phyloP scores from a whole-genome alignment of 2,329 filamentous ascomycete species.

The Paramyrothecium roridum region DNA sequence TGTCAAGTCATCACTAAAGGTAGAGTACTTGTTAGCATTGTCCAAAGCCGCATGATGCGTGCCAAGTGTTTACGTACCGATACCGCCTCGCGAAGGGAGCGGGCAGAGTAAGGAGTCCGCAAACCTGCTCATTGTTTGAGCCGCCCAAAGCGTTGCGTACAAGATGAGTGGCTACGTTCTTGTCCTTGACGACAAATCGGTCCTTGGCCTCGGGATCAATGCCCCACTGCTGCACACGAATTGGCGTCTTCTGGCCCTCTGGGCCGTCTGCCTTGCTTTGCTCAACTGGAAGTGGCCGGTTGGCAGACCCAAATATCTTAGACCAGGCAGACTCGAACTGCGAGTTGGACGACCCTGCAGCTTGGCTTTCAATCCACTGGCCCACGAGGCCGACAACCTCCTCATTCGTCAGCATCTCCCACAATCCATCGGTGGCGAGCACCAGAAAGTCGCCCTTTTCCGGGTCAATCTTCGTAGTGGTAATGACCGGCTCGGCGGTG shows the following conservation, averaged over 20 bases:
- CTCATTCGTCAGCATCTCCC: conserved; percentile 99
- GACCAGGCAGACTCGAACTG: conserved; percentile 71
- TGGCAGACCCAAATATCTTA: conserved; percentile 53
- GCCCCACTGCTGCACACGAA: conserved; percentile 89
- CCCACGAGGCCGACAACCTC: conserved; percentile 96
- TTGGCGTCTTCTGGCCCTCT: conserved; percentile 79
- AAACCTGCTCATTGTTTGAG: conserved; percentile 89
- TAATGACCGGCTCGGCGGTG: conserved; percentile 91
- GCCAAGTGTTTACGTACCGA: conserved; percentile 49
- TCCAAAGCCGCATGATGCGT: neutral
- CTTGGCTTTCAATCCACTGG: conserved; percentile 89
- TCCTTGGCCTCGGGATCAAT: conserved; percentile 69
- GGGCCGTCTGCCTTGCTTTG: conserved; percentile 42
- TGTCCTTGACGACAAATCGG: conserved; percentile 91
- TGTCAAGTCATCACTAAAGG: conserved; percentile 79
- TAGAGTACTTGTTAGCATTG: conserved; percentile 13
- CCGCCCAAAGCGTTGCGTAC: conserved; percentile 93
- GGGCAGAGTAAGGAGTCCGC: conserved; percentile 84
- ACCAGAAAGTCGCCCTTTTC: conserved; percentile 92
- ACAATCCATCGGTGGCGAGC: conserved; percentile 92
- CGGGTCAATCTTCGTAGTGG: conserved; percentile 87
- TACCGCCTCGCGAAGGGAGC: conserved; percentile 90
- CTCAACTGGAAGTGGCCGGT: conserved; percentile 72
- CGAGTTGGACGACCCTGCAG: conserved; percentile 45
- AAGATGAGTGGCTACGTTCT: conserved; percentile 93